These are phyloP conservation scores for Pseudogymnoascus sp. DNA, from an alignment of 2,329 filamentous ascomycete genomes.

Conservation along the genomic window DNA sequence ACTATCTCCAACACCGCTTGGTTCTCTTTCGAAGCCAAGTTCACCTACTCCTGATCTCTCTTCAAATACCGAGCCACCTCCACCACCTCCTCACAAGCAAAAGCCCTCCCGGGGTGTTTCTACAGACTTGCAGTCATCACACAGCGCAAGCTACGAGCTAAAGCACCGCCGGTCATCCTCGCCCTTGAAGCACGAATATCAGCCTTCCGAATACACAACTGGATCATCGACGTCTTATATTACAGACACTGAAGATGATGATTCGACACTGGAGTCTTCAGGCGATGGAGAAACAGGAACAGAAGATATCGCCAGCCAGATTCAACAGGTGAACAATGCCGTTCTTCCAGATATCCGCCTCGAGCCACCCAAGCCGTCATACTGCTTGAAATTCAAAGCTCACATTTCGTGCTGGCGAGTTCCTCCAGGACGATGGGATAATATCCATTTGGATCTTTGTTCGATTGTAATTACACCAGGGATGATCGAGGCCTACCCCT, in stretches of 20 bases:
- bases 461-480: constrained; percentile 52
- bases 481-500: constrained; percentile 49
- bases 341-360: constrained; percentile 13
- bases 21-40: neutral
- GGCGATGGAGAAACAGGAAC: constrained; percentile 46
- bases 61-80: neutral
- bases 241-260: constrained; percentile 48
- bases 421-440: constrained; percentile 52
- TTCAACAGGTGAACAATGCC: constrained; percentile 36
- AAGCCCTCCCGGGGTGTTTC: neutral
- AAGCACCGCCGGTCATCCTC: constrained; percentile 72
- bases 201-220: constrained; percentile 66
- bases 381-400: constrained; percentile 39
- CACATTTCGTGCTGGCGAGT: constrained; percentile 57
- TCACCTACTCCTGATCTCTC: neutral
- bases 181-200: constrained; percentile 93
- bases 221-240: constrained; percentile 52
- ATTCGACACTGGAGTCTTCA: constrained; percentile 39
- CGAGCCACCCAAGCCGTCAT: neutral
- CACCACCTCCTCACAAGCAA: neutral
- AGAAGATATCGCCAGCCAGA: constrained; percentile 40
- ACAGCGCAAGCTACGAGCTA: constrained; percentile 5
- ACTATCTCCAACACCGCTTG: neutral
- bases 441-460: constrained; percentile 45
- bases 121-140: neutral